Evolutionary conservation across 73 alveolate genomes (phyloP).

Genomic region (Diophrys sp.): DNA sequence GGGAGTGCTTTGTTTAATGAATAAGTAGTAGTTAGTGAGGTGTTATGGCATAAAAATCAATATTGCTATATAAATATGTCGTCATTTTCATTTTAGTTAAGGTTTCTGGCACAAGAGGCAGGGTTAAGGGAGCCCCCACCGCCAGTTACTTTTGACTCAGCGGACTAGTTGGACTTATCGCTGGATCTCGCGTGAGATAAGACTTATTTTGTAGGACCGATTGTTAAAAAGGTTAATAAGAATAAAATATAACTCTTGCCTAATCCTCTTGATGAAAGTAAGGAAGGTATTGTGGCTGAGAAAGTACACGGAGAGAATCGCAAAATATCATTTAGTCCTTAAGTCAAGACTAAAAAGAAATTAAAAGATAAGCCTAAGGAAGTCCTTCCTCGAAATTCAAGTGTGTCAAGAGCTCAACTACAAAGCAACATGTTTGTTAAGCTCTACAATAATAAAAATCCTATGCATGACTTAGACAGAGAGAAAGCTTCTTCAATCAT

Average conservation of each 20-base stretch:
- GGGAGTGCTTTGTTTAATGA: no score
- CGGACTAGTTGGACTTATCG: neutral
- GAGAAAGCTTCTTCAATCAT: constrained; percentile 44
- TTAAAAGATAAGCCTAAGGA: neutral
- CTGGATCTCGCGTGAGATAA: neutral
- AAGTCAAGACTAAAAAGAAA: neutral
- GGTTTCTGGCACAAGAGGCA: neutral
- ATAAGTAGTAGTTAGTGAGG: no score
- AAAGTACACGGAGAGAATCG: no score
- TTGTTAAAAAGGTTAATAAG: no score
- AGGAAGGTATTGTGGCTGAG: no score
- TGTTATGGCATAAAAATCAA: no score
- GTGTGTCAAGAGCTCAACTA: neutral
- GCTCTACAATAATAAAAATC: constrained; percentile 20
- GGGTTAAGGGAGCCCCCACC: no score
- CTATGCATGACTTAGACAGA: constrained; percentile 52
- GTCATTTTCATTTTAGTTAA: neutral
- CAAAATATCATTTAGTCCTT: neutral
- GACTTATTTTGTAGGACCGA: neutral
- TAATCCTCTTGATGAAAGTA: neutral
- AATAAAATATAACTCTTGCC: neutral
- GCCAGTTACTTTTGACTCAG: no score
- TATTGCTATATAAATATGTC: no score
- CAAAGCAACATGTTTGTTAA: constrained; percentile 36
- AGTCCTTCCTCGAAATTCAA: neutral